Evolutionary conservation across 2,329 filamentous ascomycete species (phyloP).

Genomic region (Leptographium radiaticola): DNA sequence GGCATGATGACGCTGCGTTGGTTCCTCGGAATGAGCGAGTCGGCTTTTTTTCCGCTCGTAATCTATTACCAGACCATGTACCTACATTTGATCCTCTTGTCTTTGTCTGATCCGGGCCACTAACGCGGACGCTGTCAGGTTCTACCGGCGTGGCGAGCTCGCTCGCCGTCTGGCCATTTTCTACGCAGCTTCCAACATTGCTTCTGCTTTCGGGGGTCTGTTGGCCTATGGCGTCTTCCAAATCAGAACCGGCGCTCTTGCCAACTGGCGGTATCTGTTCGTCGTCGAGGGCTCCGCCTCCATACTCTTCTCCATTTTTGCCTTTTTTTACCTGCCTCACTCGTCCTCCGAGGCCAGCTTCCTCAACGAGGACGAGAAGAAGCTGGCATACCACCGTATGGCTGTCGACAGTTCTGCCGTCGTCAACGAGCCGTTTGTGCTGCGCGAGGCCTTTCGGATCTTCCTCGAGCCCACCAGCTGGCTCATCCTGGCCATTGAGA

Average conservation of each 20-base stretch:
- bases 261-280: slow-evolving; percentile 36
- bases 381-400: slow-evolving; percentile 59
- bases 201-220: slow-evolving; percentile 12
- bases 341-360: slow-evolving; percentile 49
- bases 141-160: slow-evolving; percentile 60
- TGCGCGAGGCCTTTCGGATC: slow-evolving; percentile 36
- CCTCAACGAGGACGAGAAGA: slow-evolving; percentile 50
- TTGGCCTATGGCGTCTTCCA: slow-evolving; percentile 33
- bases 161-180: slow-evolving; percentile 59
- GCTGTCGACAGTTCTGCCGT: slow-evolving; percentile 59
- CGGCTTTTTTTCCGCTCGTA: slow-evolving; percentile 14
- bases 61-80: slow-evolving; percentile 45
- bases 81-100: neutral
- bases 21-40: slow-evolving; percentile 49
- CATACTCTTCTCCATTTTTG: slow-evolving; percentile 48
- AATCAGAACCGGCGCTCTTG: slow-evolving; percentile 24
- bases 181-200: slow-evolving; percentile 14
- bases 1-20: slow-evolving; percentile 35
- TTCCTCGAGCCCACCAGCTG: slow-evolving; percentile 37
- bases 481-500: slow-evolving; percentile 38
- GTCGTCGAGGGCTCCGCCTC: slow-evolving; percentile 44
- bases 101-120: neutral
- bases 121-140: slow-evolving; percentile 23
- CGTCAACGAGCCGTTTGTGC: slow-evolving; percentile 38
- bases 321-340: slow-evolving; percentile 55